These are phyloP conservation scores for Blastobotrys illinoisensis DNA, from an alignment of 1,139 yeast species.

Conservation along the genomic window DNA sequence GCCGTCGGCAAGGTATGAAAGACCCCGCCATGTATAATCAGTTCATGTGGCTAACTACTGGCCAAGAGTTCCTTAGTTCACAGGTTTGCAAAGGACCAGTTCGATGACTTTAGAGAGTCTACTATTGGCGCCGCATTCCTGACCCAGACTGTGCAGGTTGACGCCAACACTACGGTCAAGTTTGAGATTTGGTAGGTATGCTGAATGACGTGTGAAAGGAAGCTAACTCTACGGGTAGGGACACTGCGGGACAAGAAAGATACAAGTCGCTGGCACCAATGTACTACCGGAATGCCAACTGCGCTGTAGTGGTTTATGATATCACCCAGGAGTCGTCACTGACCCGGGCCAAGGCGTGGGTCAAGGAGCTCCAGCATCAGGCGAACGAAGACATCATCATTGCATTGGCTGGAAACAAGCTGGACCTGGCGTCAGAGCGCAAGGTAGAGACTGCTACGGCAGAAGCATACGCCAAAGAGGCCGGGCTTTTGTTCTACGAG, in stretches of 20 bases:
- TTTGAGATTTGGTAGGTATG: slow-evolving; percentile 41
- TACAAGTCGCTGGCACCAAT: slow-evolving; percentile 86
- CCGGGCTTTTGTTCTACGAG: slow-evolving; percentile 77
- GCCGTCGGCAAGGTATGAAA: slow-evolving; percentile 78
- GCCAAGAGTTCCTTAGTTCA: slow-evolving; percentile 64
- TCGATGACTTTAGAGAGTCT: slow-evolving; percentile 89
- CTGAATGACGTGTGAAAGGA: neutral
- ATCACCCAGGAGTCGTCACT: slow-evolving; percentile 64
- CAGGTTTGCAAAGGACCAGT: slow-evolving; percentile 89
- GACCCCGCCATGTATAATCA: neutral
- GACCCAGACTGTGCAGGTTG: slow-evolving; percentile 75
- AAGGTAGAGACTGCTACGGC: slow-evolving; percentile 53
- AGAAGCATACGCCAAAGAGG: slow-evolving; percentile 58
- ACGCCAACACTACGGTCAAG: slow-evolving; percentile 46
- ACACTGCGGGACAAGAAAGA: slow-evolving; percentile 91
- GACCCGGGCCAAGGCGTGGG: slow-evolving; percentile 91
- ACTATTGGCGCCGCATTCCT: slow-evolving; percentile 97
- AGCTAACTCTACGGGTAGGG: slow-evolving; percentile 44
- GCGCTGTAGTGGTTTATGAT: slow-evolving; percentile 80
- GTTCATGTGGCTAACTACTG: slow-evolving; percentile 28
- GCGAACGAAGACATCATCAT: slow-evolving; percentile 79
- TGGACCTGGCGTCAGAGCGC: slow-evolving; percentile 55
- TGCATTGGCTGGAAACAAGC: slow-evolving; percentile 77
- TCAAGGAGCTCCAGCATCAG: slow-evolving; percentile 87
- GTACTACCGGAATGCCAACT: slow-evolving; percentile 85